These are phyloP conservation scores for Musa acuminata DNA, from an alignment of 176 grass and related monocot genomes.

Conservation along the genomic window DNA sequence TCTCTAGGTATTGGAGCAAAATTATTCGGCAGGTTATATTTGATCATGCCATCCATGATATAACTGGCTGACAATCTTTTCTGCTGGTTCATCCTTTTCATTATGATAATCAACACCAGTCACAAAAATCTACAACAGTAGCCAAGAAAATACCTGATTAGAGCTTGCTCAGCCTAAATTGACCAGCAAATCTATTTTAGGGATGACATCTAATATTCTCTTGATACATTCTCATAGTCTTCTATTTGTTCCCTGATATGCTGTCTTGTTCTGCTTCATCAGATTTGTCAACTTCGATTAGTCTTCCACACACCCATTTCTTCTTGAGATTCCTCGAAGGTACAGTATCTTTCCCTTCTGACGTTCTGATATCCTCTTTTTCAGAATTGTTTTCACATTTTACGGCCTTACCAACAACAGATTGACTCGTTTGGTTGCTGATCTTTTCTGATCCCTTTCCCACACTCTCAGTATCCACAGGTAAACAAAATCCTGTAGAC, in stretches of 20 bases:
- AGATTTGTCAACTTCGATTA: conserved; percentile 35
- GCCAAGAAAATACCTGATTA: neutral
- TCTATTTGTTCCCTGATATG: neutral
- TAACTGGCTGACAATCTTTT: neutral
- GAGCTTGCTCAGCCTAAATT: neutral
- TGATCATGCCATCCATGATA: neutral
- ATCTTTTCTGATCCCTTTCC: conserved; percentile 28
- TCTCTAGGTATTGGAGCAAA: neutral
- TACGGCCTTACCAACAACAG: conserved; percentile 15
- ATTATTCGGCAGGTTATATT: neutral
- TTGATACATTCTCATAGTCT: neutral
- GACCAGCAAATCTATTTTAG: neutral
- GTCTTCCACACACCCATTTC: conserved; percentile 52
- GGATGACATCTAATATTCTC: neutral
- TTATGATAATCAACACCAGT: neutral
- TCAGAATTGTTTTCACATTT: neutral
- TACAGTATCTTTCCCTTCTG: conserved; percentile 20
- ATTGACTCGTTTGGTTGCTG: conserved; percentile 10
- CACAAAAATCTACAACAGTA: neutral
- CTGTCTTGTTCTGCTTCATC: neutral
- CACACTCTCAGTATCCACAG: conserved; percentile 19
- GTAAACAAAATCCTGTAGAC: conserved; percentile 34
- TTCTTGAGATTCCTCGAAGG: conserved; percentile 24
- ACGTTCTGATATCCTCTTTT: neutral
- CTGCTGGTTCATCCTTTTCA: neutral